Evolutionary conservation across 306 rosid species (phyloP), one percentile per base, ranked within the genome.

Genomic region (Cicer chorassanicum): DNA sequence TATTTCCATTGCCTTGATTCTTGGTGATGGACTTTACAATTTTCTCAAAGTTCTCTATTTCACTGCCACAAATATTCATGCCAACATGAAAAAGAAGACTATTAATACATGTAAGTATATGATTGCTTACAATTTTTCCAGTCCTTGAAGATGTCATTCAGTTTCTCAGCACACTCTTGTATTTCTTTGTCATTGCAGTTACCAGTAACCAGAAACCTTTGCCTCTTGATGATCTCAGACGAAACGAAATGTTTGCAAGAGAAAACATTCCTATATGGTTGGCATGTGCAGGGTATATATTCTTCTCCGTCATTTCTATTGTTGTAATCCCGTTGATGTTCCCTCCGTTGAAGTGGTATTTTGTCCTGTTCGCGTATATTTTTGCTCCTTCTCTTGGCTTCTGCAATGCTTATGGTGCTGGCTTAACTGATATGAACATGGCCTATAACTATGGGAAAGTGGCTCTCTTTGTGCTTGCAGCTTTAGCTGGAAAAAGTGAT

Each of bases 321-420:
- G 38, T 95, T n/a, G 86, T 88, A n/a, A 87, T 95, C 49, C 99
- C 99, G 9, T 11, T 86, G 65, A 95, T 95, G 92, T 95, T 95
- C 82, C 98, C 97, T 7, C 86, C 84, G 78, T 61, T 95, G 80
- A 92, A 95, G 79, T 95, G 99, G 99, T 90, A 95, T 43, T 95
- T 76, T 56, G 92, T 92, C 62, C 88, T 88, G 9, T 83, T 89
- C 4, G 97, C 99, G 56, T 95, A 95, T 72, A 40, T 86, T 40
- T 81, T 90, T 7, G 99, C 98, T 0, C 99, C 99, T 1, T 87
- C 97, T 54, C 97, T 95, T 1, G 85, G 99, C 84, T 95, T 95
- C 88, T 95, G 99, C 88, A 95, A 95, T 72, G 99, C 99, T 39
- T 95, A 95, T 15, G 99, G 99, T 0, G 98, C 99, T 1, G 99